Evolutionary conservation across 1,139 yeast species (phyloP).

Genomic region (Sugiyamaella castrensis): DNA sequence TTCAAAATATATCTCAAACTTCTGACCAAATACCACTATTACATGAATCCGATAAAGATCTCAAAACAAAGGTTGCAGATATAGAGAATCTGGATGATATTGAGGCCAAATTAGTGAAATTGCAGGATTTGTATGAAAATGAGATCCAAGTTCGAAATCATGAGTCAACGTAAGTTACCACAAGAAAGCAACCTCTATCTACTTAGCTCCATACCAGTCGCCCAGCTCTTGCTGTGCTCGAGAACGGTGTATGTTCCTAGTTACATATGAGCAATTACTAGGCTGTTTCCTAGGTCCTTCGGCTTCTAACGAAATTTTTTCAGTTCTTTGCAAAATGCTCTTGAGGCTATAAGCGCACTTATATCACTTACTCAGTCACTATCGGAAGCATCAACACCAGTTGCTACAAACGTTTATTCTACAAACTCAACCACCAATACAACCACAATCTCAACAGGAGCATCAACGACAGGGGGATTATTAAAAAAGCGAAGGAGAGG

Average conservation of each 20-base stretch:
- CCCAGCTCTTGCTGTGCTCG: too few relatives aligned
- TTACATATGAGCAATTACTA: too few relatives aligned
- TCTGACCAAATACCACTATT: constrained; percentile 12
- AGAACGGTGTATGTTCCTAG: too few relatives aligned
- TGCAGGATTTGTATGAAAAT: constrained; percentile 12
- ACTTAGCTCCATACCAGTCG: too few relatives aligned
- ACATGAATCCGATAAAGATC: constrained; percentile 12
- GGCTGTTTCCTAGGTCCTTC: too few relatives aligned
- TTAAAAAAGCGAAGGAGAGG: constrained; percentile 17
- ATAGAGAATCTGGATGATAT: constrained; percentile 14
- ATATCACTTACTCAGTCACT: constrained; percentile 3
- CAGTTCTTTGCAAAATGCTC: constrained; percentile 7
- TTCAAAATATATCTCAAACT: constrained; percentile 11
- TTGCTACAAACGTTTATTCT: constrained; percentile 2
- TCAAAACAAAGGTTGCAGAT: constrained; percentile 11
- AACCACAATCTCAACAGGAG: too few relatives aligned
- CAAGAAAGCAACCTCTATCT: too few relatives aligned
- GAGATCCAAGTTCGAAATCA: constrained; percentile 11
- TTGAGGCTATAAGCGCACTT: constrained; percentile 5
- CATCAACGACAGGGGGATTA: background rate
- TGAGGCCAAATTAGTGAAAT: constrained; percentile 3
- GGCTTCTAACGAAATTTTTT: background rate
- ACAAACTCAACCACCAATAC: background rate
- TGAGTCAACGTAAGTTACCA: constrained; percentile 11
- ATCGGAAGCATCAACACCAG: constrained; percentile 11